phyloP scores from a whole-genome alignment of 768 basidiomycete species.

The Trametes coccinea region DNA sequence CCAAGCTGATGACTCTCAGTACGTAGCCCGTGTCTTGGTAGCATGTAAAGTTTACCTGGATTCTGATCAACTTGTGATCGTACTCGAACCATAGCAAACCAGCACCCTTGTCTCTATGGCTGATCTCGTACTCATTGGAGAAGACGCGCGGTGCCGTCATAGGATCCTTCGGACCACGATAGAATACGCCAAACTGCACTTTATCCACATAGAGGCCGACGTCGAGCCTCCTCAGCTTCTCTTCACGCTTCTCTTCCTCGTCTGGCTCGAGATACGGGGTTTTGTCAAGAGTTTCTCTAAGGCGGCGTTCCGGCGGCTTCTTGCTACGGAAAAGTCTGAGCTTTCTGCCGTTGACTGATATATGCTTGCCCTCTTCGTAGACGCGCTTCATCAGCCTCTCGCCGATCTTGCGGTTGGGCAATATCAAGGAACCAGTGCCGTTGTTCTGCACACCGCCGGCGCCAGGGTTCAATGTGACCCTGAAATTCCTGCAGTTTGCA shows the following conservation, averaged over 20 bases:
- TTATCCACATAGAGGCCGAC: constrained; percentile 54
- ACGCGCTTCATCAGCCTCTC: constrained; percentile 49
- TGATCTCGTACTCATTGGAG: constrained; percentile 69
- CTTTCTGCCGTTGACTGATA: constrained; percentile 27
- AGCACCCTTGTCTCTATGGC: constrained; percentile 45
- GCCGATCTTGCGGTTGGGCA: constrained; percentile 37
- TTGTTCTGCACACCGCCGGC: constrained; percentile 55
- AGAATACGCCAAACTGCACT: constrained; percentile 69
- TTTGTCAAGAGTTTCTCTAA: constrained; percentile 30
- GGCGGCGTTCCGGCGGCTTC: background rate
- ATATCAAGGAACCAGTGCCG: constrained; percentile 44
- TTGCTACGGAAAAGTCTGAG: constrained; percentile 22
- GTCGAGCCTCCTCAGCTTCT: constrained; percentile 45
- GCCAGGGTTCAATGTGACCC: constrained; percentile 52
- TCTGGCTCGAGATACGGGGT: constrained; percentile 35
- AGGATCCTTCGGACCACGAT: constrained; percentile 32
- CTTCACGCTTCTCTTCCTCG: constrained; percentile 30
- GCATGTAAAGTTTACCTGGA: constrained; percentile 45
- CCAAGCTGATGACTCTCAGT: constrained; percentile 48
- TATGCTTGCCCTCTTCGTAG: constrained; percentile 30
- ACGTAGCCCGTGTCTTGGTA: too few species aligned
- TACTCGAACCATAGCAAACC: constrained; percentile 66
- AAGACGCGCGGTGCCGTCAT: constrained; percentile 39
- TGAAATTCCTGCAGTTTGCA: constrained; percentile 53
- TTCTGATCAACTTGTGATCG: constrained; percentile 63